Base-by-base conservation (phyloP, 495 filamentous ascomycete genomes). In the Thozetella sp. region DNA sequence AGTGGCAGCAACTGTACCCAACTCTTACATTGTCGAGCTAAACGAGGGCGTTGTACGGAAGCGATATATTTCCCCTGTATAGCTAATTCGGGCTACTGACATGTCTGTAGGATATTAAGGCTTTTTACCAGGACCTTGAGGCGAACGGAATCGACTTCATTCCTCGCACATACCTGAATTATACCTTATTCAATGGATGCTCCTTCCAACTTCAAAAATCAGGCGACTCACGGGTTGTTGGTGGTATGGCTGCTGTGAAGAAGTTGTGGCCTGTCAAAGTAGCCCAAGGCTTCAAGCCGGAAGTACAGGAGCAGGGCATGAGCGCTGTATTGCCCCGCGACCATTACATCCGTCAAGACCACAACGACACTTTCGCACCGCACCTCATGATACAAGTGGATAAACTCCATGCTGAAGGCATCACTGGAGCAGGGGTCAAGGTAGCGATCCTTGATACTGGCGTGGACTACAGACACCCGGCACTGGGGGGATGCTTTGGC, bases 391-490 rank as follows among this genome's bases (percentile, higher is more conserved):
- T 70, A 22, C 73, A 76, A 27, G 71, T 78, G 20, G 67, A 76
- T 56, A 71, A 70, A 66, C 68, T 78, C 25, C 67, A 62, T 30
- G 70, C 65, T 51, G 55, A 71, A 54, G 75, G 72, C 17, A 55
- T 67, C 30, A 72, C 66, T 11, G 75, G 75, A 24, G 68, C 69
- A 51, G 73, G 72, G 30, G 57, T 76, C 61, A 72, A 72, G 46
- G 68, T 78, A 48, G 75, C 65, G 22, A 66, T 78, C 22, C 64
- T 78, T 19, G 75, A 78, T 57, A 72, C 67, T 3, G 75, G 75
- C 20, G 72, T 82, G 57, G 82, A 84, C 62, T 84, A 82, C 59
- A 79, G 58, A 1, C 80, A 83, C 43, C 79, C 82, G 2, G 79
- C 78, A 11, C 70, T 84, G 2, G 82, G 82, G 26, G 82, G 81